Evolutionary conservation across 495 filamentous ascomycete genomes (phyloP).

Genomic region (Tetracladium setigerum): DNA sequence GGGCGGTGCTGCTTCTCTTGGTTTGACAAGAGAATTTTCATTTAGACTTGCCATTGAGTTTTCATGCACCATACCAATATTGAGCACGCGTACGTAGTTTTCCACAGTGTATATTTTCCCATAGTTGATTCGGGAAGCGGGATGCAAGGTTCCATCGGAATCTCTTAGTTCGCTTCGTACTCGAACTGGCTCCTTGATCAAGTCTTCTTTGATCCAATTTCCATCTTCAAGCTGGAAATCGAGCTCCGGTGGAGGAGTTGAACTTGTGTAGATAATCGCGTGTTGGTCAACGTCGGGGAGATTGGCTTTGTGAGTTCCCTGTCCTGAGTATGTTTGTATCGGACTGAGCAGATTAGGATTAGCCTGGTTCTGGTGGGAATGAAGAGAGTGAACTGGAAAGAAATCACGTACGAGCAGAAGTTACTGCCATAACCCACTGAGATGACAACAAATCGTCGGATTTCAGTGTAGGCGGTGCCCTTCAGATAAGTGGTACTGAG

Average conservation of each 20-base stretch:
- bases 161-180: conserved; percentile 3
- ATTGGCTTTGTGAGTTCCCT: conserved; percentile 11
- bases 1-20: too few relatives aligned
- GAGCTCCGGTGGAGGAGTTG: not conserved
- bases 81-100: conserved; percentile 9
- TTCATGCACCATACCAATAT: conserved; percentile 11
- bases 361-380: too few relatives aligned
- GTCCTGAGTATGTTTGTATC: conserved; percentile 10
- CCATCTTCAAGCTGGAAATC: not conserved
- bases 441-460: conserved; percentile 16
- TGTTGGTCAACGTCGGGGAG: conserved; percentile 10
- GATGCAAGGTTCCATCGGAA: conserved; percentile 1
- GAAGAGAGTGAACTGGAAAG: not conserved
- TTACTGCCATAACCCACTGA: conserved; percentile 1
- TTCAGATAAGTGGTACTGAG: not conserved
- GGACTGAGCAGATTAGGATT: not conserved
- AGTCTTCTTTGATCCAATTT: not conserved
- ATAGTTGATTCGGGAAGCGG: conserved; percentile 12
- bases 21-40: conserved; percentile 3
- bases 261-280: conserved; percentile 13
- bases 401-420: conserved; percentile 15
- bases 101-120: conserved; percentile 21
- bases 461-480: conserved; percentile 5
- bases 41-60: not conserved
- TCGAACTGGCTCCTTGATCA: conserved; percentile 10